Evolutionary conservation across 768 basidiomycete species (phyloP).

Genomic region (Phanerodontia chrysosporium): DNA sequence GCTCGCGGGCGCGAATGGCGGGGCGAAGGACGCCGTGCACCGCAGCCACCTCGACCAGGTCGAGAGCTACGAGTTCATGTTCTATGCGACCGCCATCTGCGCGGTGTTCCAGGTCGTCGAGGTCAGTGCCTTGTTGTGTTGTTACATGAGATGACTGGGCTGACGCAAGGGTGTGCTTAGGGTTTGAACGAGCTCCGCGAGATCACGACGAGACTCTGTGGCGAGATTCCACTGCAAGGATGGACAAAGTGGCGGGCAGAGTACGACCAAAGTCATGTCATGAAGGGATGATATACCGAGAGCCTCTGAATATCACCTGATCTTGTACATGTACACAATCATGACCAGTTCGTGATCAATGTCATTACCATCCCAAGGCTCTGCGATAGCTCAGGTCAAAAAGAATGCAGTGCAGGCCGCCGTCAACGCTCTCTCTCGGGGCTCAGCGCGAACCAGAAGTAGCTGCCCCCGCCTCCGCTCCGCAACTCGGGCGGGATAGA

Average conservation of each 20-base stretch:
- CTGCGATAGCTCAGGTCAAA: background rate
- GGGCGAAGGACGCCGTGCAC: background rate
- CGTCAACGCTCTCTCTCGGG: background rate
- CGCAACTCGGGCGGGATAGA: background rate
- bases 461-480: background rate
- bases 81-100: conserved; percentile 35
- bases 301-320: background rate
- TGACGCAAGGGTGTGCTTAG: conserved; percentile 19
- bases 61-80: conserved; percentile 31
- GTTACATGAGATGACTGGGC: background rate
- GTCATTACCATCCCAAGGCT: background rate
- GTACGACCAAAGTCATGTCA: conserved; percentile 25
- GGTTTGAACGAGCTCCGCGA: conserved; percentile 34
- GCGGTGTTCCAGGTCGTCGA: conserved; percentile 34
- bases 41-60: conserved; percentile 14
- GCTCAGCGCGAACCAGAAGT: background rate
- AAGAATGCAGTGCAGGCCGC: background rate
- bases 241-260: conserved; percentile 35
- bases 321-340: background rate
- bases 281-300: background rate
- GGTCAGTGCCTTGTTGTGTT: conserved; percentile 20
- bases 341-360: background rate
- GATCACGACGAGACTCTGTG: conserved; percentile 34
- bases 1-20: conserved; percentile 6
- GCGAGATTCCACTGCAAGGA: conserved; percentile 37